These are phyloP conservation scores for Prunus davidiana DNA, from an alignment of 306 rosid species.

Conservation along the genomic window DNA sequence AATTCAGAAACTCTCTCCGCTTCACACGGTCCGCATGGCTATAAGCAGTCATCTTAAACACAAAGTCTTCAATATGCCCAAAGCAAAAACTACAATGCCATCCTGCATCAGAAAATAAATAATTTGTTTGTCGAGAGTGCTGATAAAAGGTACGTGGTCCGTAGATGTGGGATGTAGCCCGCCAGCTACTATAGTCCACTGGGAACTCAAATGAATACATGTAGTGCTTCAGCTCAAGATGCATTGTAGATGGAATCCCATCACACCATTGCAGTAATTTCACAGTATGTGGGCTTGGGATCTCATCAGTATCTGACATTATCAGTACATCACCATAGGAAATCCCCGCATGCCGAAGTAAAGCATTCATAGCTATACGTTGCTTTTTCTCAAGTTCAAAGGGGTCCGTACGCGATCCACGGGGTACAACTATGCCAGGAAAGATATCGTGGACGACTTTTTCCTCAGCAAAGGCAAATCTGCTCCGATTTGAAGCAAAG, in stretches of 20 bases:
- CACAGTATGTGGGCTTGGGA: constrained; percentile 77
- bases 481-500: constrained; percentile 42
- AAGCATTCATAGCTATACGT: constrained; percentile 59
- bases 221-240: constrained; percentile 83
- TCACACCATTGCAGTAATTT: constrained; percentile 90
- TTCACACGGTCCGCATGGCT: constrained; percentile 93
- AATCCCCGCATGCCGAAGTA: constrained; percentile 61
- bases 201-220: constrained; percentile 93
- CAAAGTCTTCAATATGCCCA: constrained; percentile 60
- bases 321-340: constrained; percentile 61
- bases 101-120: constrained; percentile 73
- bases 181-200: constrained; percentile 88
- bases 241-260: constrained; percentile 72
- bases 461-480: constrained; percentile 59
- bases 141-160: constrained; percentile 49
- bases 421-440: constrained; percentile 45
- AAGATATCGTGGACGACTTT: constrained; percentile 45
- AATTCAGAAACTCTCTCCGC: constrained; percentile 49
- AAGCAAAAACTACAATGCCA: constrained; percentile 99
- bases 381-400: constrained; percentile 64
- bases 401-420: constrained; percentile 51
- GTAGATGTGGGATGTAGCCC: constrained; percentile 62
- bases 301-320: constrained; percentile 85
- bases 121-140: constrained; percentile 62
- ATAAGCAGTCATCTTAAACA: constrained; percentile 87